These are phyloP conservation scores for Solidago caesia DNA, from an alignment of 129 eudicot species.

Conservation along the genomic window DNA sequence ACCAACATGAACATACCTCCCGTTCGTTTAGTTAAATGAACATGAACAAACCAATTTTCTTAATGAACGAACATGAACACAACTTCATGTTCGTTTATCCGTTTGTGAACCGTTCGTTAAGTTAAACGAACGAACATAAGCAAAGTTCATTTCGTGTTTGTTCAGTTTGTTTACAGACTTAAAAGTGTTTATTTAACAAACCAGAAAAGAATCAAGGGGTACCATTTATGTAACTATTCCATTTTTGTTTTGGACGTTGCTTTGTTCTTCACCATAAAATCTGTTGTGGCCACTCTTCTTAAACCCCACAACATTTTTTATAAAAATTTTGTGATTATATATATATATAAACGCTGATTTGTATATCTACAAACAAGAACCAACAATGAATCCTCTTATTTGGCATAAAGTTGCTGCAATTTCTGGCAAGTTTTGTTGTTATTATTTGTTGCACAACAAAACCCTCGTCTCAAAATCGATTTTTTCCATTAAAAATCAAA, in stretches of 20 bases:
- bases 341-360: neutral
- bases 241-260: neutral
- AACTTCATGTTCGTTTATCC: no score
- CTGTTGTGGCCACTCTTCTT: constrained; percentile 7
- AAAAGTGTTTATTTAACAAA: no score
- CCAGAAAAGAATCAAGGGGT: no score
- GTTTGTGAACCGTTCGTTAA: no score
- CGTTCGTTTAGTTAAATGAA: no score
- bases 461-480: constrained; percentile 1
- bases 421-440: constrained; percentile 52
- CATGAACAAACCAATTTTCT: no score
- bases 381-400: constrained; percentile 66
- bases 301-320: neutral
- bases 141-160: no score
- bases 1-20: no score
- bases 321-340: neutral
- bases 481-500: neutral
- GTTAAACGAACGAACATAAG: no score
- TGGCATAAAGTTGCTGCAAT: constrained; percentile 91
- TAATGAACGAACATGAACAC: no score
- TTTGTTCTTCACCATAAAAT: constrained; percentile 7
- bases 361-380: neutral
- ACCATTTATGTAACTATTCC: no score
- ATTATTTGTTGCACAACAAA: neutral
- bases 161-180: no score